Base-by-base conservation (phyloP, 768 basidiomycete genomes). In the Mycena capillaripes region DNA sequence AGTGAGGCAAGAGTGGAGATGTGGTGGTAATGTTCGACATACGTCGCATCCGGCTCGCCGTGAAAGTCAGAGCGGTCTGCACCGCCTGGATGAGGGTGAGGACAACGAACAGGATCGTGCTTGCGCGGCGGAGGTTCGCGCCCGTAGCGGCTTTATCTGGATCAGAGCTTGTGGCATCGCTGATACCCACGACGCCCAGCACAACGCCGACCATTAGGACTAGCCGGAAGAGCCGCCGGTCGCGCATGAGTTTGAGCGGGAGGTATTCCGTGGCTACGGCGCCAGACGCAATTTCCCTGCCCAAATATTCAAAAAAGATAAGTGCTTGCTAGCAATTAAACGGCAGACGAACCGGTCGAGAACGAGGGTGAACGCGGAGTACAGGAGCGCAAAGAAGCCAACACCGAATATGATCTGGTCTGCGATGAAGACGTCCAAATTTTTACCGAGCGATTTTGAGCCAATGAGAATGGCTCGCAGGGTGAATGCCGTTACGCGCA, bases 301-400 rank as follows among this genome's bases (percentile, higher is more conserved):
- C n/a, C 4, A 32, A 57, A 10, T 44, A 19, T 29, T 1, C 38
- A 38, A 10, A 34, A n/a, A n/a, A n/a, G n/a, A n/a, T 8, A 27
- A 50, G n/a, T 46, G 30, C 38, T 23, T 48, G 40, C 0, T 25
- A 21, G 12, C 14, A 32, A 9, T 12, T 3, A 12, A 55, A 3
- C 53, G 79, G 48, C 61, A 21, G 34, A 50, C 69, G 5, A 21
- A 87, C 87, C 85, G 78, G 64, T 87, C 85, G 7, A 85, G 72
- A 4, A 85, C 83, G 1, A 87, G 79, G 0, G 80, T 84, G 63
- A 84, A 87, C 0, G 84, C 80, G 2, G 85, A 83, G 65, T 83
- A 85, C 17, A 88, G 74, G 12, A 88, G 77, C 23, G 82, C 84
- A 34, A 85, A 83, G 73, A 84, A 87, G 7, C 86, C 86, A 23